A percentile compares a stretch with the other conserved stretches of the same genome.
phyloP scores from a whole-genome alignment of 2,329 filamentous ascomycete species.

The Stemphylium beticola region DNA sequence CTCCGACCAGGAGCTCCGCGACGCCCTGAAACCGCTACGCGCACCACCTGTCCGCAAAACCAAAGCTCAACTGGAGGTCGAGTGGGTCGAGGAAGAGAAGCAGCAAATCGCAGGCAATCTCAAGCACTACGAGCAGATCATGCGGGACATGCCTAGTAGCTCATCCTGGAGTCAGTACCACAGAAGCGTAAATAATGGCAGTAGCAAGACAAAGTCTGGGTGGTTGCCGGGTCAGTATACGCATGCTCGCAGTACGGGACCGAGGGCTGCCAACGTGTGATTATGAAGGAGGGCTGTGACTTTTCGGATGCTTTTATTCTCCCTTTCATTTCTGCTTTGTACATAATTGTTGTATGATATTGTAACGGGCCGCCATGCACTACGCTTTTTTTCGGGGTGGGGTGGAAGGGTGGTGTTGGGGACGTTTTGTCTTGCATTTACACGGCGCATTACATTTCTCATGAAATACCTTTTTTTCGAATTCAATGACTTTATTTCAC shows the following conservation, averaged over 20 bases:
- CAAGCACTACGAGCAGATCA: neutral
- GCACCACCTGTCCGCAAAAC: constrained; percentile 4
- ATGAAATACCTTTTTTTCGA: too few species aligned
- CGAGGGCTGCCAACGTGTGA: neutral
- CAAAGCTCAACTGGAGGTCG: neutral
- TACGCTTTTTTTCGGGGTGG: too few species aligned
- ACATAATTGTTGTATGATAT: neutral
- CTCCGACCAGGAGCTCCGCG: constrained; percentile 73
- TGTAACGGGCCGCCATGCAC: neutral
- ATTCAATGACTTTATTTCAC: too few species aligned
- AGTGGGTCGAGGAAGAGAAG: neutral
- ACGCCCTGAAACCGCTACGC: constrained; percentile 65
- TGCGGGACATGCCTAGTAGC: neutral
- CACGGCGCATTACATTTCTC: too few species aligned
- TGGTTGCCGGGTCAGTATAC: neutral
- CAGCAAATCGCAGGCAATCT: neutral
- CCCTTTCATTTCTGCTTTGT: neutral
- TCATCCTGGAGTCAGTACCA: neutral
- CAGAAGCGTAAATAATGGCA: neutral
- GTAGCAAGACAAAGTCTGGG: neutral
- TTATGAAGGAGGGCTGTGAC: too few species aligned
- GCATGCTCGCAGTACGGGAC: neutral
- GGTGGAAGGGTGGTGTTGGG: too few species aligned
- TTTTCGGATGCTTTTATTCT: neutral
- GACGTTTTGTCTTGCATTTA: too few species aligned